Evolutionary conservation across 495 filamentous ascomycete species (phyloP).

Genomic region (Neurospora tetrasperma): DNA sequence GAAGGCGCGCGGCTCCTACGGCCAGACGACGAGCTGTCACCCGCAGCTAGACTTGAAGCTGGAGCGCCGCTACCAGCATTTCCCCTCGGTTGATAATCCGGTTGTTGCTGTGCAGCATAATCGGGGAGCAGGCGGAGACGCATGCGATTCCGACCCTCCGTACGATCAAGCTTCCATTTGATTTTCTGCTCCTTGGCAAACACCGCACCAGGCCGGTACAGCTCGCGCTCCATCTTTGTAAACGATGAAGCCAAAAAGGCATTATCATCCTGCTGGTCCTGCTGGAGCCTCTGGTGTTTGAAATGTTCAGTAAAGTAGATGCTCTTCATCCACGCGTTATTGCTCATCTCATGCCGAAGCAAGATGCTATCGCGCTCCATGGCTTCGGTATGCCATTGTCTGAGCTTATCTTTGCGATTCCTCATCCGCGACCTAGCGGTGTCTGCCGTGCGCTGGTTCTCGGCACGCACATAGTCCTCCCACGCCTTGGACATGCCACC

Average conservation of each 20-base stretch:
- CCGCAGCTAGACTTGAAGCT: conserved; percentile 15
- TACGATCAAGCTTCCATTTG: conserved; percentile 90
- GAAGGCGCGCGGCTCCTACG: conserved; percentile 30
- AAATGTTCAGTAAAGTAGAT: conserved; percentile 86
- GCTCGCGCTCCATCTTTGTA: conserved; percentile 59
- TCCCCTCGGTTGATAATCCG: conserved; percentile 80
- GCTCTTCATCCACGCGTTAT: conserved; percentile 85
- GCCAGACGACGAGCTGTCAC: not conserved
- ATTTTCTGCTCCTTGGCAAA: conserved; percentile 52
- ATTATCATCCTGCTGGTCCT: conserved; percentile 87
- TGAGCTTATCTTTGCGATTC: conserved; percentile 73
- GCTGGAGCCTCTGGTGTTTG: conserved; percentile 75
- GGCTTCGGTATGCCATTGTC: conserved; percentile 62
- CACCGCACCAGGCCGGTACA: conserved; percentile 67
- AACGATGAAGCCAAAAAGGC: conserved; percentile 63
- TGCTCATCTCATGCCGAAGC: conserved; percentile 69
- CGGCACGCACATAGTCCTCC: conserved; percentile 71
- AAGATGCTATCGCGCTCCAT: conserved; percentile 57
- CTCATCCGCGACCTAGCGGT: conserved; percentile 53
- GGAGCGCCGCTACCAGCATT: conserved; percentile 30
- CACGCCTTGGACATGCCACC: conserved; percentile 66
- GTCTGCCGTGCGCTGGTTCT: conserved; percentile 68
- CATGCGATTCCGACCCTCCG: conserved; percentile 94
- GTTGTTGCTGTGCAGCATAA: conserved; percentile 49
- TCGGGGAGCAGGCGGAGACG: conserved; percentile 75